These are phyloP conservation scores for Cadophora luteo-olivacea DNA, from an alignment of 2,329 filamentous ascomycete genomes.

Conservation along the genomic window DNA sequence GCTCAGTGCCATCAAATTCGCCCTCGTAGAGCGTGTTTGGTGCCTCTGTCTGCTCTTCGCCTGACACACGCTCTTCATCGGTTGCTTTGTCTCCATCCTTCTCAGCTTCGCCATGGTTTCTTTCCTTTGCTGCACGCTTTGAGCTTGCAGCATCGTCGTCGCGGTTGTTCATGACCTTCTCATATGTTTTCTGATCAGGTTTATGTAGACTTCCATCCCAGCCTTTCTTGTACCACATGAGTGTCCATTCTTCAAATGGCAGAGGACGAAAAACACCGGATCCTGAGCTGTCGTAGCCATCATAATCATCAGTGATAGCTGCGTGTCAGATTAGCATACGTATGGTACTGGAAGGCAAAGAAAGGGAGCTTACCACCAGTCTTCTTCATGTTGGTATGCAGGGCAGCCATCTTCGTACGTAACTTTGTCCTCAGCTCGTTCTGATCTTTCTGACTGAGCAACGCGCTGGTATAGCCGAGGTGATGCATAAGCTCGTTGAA, in stretches of 20 bases:
- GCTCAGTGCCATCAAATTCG: neutral
- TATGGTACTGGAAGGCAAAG: neutral
- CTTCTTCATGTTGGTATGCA: neutral
- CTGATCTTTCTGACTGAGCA: neutral
- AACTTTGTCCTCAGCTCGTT: neutral
- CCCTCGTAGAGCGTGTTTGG: neutral
- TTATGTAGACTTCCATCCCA: slow-evolving; percentile 23
- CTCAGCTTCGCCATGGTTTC: neutral
- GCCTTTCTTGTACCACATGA: slow-evolving; percentile 19
- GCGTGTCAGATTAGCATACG: neutral
- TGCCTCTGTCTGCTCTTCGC: neutral
- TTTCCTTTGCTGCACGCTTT: neutral
- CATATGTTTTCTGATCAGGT: neutral
- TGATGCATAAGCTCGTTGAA: slow-evolving; percentile 11
- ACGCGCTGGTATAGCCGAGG: slow-evolving; percentile 10
- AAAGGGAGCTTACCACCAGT: slow-evolving; percentile 1
- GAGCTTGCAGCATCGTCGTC: neutral
- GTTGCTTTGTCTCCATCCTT: neutral
- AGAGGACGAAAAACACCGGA: slow-evolving; percentile 4
- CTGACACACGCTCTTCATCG: neutral
- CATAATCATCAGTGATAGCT: neutral
- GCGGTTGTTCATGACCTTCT: neutral
- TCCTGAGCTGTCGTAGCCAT: slow-evolving; percentile 4
- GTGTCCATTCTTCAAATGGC: slow-evolving; percentile 26
- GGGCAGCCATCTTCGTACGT: neutral